Evolutionary conservation across 2,329 filamentous ascomycete species (phyloP), one percentile per base, ranked within the genome.

Genomic region (Colletotrichum lini): DNA sequence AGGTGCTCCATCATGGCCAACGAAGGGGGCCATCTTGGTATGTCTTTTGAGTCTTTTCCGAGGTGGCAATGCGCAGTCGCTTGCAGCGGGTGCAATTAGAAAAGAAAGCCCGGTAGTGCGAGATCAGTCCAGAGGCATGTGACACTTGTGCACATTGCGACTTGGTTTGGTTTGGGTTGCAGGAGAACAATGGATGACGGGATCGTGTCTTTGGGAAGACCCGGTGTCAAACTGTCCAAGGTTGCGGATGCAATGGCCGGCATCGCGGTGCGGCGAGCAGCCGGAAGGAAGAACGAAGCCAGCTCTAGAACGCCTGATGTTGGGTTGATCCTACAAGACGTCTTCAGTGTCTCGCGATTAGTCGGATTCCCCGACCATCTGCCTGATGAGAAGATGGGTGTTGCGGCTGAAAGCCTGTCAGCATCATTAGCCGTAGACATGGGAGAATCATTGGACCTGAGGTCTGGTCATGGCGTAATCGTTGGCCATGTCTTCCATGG

Each of bases 21-120:
- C 49, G 57, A 35, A 80, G 81, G 38, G 85, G 78, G 50, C 79
- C 73, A 85, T 77, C 45, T 77, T 77, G 72, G 35, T 38, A 38
- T 38, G 35, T 38, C 9, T 38, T 38, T 38, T 2, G 3, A 38
- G 8, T 9, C 35, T 10, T 38, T 81, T 78, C 75, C 72, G 68
- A 78, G 81, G 50, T 10, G 54, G 13, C 3, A 52, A 21, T 35
- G 50, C 26, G 18, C 35, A 57, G 44, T 52, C 16, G 50, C 52
- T 23, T 57, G 64, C 63, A 67, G 50, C 57, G 50, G 62, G 57
- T 67, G 57, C 35, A 42, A 58, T 64, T 50, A 23, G 44, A 15
- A 21, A 38, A n/a, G 23, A 21, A 30, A 30, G 13, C 57, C 23
- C 42, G 26, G 9, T 59, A 44, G 18, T 18, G 30, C 21, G 16